These are phyloP conservation scores for Ascocoryne sarcoides DNA, from an alignment of 2,329 filamentous ascomycete species.

Conservation along the genomic window DNA sequence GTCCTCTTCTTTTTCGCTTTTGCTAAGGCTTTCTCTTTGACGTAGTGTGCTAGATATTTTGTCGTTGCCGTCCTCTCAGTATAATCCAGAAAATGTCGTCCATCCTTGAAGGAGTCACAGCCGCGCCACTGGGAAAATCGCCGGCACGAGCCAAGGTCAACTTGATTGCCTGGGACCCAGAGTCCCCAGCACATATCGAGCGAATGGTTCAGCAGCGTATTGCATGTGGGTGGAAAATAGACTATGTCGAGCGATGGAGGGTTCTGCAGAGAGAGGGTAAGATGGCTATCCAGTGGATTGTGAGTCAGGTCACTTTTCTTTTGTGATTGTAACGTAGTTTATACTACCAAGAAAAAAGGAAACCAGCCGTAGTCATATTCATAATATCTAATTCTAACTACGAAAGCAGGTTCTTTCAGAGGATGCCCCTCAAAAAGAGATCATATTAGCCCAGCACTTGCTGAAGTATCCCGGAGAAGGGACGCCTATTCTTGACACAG, in stretches of 20 bases:
- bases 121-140: not conserved
- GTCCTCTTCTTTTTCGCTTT: too few species aligned
- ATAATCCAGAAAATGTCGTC: too few species aligned
- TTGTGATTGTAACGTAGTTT: too few species aligned
- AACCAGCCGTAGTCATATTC: too few species aligned
- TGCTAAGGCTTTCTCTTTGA: too few species aligned
- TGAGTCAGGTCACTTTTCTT: slow-evolving; percentile 5
- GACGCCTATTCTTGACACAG: slow-evolving; percentile 13
- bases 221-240: slow-evolving; percentile 37
- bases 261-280: slow-evolving; percentile 12
- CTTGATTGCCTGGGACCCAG: slow-evolving; percentile 38
- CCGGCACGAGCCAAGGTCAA: slow-evolving; percentile 20
- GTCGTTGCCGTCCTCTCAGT: too few species aligned
- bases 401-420: slow-evolving; percentile 4
- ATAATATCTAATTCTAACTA: not conserved
- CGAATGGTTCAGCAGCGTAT: slow-evolving; percentile 37
- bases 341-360: too few species aligned
- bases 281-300: slow-evolving; percentile 19
- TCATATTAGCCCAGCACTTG: slow-evolving; percentile 9
- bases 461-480: slow-evolving; percentile 14
- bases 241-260: slow-evolving; percentile 26
- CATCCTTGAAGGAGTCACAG: too few species aligned
- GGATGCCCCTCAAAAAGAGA: not conserved
- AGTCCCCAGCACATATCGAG: slow-evolving; percentile 31
- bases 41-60: too few species aligned